Evolutionary conservation across 352 stramenopile genomes (phyloP).

Genomic region (Phytopythium cucurbitacearum): DNA sequence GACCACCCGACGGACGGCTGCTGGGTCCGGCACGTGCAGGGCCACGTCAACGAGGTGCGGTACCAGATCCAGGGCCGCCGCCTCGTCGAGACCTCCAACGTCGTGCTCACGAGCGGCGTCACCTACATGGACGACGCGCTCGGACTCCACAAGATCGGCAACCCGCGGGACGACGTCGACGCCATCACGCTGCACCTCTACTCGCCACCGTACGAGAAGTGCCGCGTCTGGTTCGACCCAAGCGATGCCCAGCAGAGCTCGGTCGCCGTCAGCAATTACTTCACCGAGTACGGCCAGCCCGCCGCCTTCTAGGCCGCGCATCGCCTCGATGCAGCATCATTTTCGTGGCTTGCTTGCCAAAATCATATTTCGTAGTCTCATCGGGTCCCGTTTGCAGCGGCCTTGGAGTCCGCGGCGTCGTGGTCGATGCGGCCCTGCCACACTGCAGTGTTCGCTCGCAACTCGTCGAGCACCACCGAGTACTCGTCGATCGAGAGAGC

Average conservation of each 20-base stretch:
- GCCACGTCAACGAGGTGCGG: conserved; percentile 86
- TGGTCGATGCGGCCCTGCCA: conserved; percentile 47
- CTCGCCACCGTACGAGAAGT: conserved; percentile 89
- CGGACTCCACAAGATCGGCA: conserved; percentile 91
- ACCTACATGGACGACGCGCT: conserved; percentile 91
- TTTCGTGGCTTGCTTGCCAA: background rate
- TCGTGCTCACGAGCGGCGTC: conserved; percentile 58
- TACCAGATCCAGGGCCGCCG: conserved; percentile 47
- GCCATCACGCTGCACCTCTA: conserved; percentile 94
- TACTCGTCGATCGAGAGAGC: conserved; percentile 65
- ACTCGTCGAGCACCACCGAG: conserved; percentile 35
- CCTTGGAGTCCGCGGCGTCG: conserved; percentile 3
- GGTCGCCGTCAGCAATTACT: conserved; percentile 76
- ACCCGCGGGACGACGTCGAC: conserved; percentile 52
- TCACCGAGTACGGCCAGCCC: conserved; percentile 72
- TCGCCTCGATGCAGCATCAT: background rate
- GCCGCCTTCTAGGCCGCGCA: conserved; percentile 13
- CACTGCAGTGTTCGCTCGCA: conserved; percentile 44
- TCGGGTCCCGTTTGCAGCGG: background rate
- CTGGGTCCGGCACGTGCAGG: conserved; percentile 88
- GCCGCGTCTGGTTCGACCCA: conserved; percentile 83
- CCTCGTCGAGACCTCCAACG: conserved; percentile 61
- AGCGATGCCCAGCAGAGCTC: conserved; percentile 50
- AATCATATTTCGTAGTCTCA: background rate
- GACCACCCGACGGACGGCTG: conserved; percentile 92